Evolutionary conservation across 257 asterid genomes (phyloP), one percentile per base, ranked within the genome.

Genomic region (Haberlea rhodopensis): DNA sequence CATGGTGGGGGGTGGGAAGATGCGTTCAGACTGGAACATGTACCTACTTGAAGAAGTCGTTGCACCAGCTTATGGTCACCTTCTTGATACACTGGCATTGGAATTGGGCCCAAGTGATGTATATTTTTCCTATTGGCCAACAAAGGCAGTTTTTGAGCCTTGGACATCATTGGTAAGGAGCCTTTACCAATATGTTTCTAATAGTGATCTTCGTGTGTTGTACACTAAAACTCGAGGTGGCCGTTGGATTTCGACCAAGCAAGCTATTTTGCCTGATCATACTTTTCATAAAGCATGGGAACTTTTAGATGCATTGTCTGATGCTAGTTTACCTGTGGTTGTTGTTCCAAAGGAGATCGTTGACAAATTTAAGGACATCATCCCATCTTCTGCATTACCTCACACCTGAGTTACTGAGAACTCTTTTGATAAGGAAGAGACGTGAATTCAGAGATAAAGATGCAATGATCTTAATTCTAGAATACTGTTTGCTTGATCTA

Each of bases 1-100:
- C 86, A 91, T 91, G 98, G 87, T 91, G 48, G 98, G 98, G 71
- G 98, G 92, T 68, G 98, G 98, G 66, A 91, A 87, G 81, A 80
- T 82, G 66, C 95, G 96, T 48, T 88, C 98, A 10, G 98, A 91
- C 73, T 91, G 98, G 98, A 91, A 91, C 74, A 76, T 79, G 80
- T 81, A 75, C 75, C 95, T 91, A 60, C 95, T 91, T 68, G 90
- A 88, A 84, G 94, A 89, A 73, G 92, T 89, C 67, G 87, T 80
- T 68, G 92, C 96, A 71, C 96, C 98, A 74, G 95, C 98, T 66
- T 91, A 86, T 71, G 95, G 92, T 46, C 95, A 78, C 77, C 85
- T 88, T 70, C 89, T 91, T 52, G 98, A 87, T 78, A 85, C 82
- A 76, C 75, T 85, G 62, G 96, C 92, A 9, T 71, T 72, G 72